Base-by-base conservation (phyloP, 805 yeast genomes). In the Saccharomyces mikatae region DNA sequence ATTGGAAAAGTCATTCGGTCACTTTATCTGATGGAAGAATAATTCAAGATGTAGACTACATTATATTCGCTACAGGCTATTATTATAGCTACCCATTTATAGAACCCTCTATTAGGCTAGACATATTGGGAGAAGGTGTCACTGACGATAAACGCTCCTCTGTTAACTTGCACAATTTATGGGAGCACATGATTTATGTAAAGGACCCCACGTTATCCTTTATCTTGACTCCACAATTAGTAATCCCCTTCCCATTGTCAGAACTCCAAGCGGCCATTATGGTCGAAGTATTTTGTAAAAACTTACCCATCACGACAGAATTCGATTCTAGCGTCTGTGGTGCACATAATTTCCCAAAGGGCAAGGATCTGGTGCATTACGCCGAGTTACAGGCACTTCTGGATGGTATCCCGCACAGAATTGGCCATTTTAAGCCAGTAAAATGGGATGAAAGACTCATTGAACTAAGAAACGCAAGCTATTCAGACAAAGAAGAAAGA, bases 191-290 rank as follows among this genome's bases (percentile, higher is more conserved):
- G 13, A 71, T 85, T 49, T 79, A 80, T 59, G 72, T 74, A 28
- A 69, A 74, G 17, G 87, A 86, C 58, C 89, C 90, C 0, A 79
- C 87, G 1, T 62, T 89, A 31, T 82, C 83, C 0, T 75, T 86
- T 32, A 76, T 86, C 36, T 84, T 87, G 0, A 69, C 84, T 14
- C 86, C 87, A 1, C 74, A 81, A 44, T 78, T 80, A 57, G 81
- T 82, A 4, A 70, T 85, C 0, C 87, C 89, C 5, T 82, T 84
- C 57, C 75, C 87, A 52, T 70, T 79, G 1, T 78, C 86, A 14
- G 83, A 80, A 61, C 71, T 80, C 50, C 94, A 87, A 64, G 89
- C 86, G 0, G 74, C 83, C 6, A 77, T 83, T 62, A 72, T 87
- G 30, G 80, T 87, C 2, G 74, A 89, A 54, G 81, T 82, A 2